These are phyloP conservation scores for Yamadazyma scolyti DNA, from an alignment of 805 yeast genomes.

Conservation along the genomic window DNA sequence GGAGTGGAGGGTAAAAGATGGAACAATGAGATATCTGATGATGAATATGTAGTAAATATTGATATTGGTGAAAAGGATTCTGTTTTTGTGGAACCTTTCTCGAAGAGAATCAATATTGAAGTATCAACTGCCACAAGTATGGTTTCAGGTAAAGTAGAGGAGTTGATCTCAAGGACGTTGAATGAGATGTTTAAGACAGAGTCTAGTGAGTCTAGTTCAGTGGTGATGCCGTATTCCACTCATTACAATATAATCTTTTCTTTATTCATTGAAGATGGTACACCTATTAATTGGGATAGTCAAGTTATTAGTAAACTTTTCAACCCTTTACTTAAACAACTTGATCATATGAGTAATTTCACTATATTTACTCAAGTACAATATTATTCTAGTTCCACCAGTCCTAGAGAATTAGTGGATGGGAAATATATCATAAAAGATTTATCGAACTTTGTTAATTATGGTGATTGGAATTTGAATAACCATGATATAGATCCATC, in stretches of 20 bases:
- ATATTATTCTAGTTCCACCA: constrained; percentile 51
- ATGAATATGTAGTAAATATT: too few species aligned
- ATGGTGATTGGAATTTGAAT: constrained; percentile 76
- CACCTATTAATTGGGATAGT: constrained; percentile 72
- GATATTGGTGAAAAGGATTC: constrained; percentile 4
- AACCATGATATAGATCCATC: constrained; percentile 60
- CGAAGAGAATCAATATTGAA: constrained; percentile 26
- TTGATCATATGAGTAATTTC: constrained; percentile 61
- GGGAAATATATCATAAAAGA: constrained; percentile 42
- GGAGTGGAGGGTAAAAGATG: too few species aligned
- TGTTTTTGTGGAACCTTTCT: constrained; percentile 33
- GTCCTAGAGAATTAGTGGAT: constrained; percentile 15
- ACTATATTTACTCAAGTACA: constrained; percentile 77
- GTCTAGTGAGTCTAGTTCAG: constrained; percentile 20
- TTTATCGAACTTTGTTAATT: constrained; percentile 74
- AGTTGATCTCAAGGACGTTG: too few species aligned
- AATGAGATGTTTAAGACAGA: too few species aligned
- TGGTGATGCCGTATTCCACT: constrained; percentile 57
- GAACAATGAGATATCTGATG: too few species aligned
- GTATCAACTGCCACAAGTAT: constrained; percentile 22
- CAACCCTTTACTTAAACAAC: constrained; percentile 49
- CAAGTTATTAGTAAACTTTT: constrained; percentile 50
- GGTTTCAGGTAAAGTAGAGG: constrained; percentile 27
- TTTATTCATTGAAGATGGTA: constrained; percentile 66
- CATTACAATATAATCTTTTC: constrained; percentile 74